Conservation (phyloP, 1,284 basidiomycete species). For the Microbotryomycetes sp. region DNA sequence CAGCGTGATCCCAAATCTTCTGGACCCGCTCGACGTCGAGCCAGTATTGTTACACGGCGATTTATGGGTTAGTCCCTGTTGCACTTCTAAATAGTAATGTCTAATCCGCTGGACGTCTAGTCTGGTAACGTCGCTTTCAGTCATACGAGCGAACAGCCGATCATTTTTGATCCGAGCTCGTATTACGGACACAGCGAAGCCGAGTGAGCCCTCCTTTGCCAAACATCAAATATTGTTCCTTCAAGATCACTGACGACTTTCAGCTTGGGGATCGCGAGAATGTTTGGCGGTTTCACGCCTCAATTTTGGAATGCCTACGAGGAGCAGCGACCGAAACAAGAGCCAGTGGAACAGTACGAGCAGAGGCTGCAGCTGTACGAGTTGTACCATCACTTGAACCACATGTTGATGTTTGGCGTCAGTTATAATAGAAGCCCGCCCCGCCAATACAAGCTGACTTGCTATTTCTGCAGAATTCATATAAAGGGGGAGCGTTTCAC, state of each 20-base stretch:
- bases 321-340: conserved; percentile 5
- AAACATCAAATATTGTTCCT: neutral
- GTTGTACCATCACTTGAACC: conserved; percentile 19
- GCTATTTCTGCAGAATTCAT: neutral
- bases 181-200: conserved; percentile 22
- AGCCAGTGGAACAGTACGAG: conserved; percentile 14
- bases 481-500: neutral
- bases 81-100: neutral
- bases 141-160: neutral
- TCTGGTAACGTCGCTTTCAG: conserved; percentile 19
- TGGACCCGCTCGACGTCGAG: conserved; percentile 13
- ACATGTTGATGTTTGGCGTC: conserved; percentile 16
- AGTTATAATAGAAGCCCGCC: neutral
- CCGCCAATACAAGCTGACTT: neutral
- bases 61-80: conserved; percentile 9
- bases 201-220: conserved; percentile 1
- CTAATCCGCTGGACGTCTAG: neutral
- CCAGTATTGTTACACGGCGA: conserved; percentile 22
- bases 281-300: conserved; percentile 20
- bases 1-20: conserved; percentile 13
- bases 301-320: conserved; percentile 14
- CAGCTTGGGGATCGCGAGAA: conserved; percentile 18
- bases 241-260: neutral
- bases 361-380: conserved; percentile 18
- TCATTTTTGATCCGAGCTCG: conserved; percentile 18